Evolutionary conservation across 208 protist species (phyloP).

Genomic region (Strigomonas culicis): DNA sequence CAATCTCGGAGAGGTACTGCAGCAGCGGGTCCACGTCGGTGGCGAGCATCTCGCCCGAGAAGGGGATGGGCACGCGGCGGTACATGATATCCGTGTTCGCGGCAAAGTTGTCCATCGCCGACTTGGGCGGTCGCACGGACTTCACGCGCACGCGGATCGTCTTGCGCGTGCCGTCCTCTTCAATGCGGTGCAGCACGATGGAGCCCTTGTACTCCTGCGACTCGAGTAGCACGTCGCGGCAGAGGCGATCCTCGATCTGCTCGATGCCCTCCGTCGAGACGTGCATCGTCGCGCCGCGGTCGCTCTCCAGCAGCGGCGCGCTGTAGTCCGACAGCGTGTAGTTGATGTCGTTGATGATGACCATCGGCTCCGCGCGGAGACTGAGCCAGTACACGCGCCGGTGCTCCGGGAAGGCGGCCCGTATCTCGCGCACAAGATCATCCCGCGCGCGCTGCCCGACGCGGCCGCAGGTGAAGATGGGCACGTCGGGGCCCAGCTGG

Average conservation of each 20-base stretch:
- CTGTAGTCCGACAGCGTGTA: constrained; percentile 82
- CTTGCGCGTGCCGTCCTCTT: constrained; percentile 27
- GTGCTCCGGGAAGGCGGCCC: constrained; percentile 44
- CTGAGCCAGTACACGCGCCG: constrained; percentile 72
- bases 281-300: constrained; percentile 78
- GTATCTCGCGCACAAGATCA: constrained; percentile 48
- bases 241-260: constrained; percentile 85
- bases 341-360: constrained; percentile 75
- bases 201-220: constrained; percentile 67
- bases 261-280: constrained; percentile 73
- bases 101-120: constrained; percentile 71
- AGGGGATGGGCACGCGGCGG: constrained; percentile 78
- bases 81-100: constrained; percentile 49
- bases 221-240: constrained; percentile 76
- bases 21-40: constrained; percentile 84
- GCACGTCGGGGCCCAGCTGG: constrained; percentile 74
- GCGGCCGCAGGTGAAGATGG: constrained; percentile 80
- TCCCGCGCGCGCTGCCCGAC: constrained; percentile 31
- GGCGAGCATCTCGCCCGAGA: constrained; percentile 69
- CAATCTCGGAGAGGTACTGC: constrained; percentile 42
- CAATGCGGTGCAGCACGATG: constrained; percentile 68
- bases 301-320: constrained; percentile 14
- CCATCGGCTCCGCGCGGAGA: constrained; percentile 83
- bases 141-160: constrained; percentile 56
- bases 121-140: constrained; percentile 60